Base-by-base conservation (phyloP, 345 rosid species). In the Nephelium lappaceum region DNA sequence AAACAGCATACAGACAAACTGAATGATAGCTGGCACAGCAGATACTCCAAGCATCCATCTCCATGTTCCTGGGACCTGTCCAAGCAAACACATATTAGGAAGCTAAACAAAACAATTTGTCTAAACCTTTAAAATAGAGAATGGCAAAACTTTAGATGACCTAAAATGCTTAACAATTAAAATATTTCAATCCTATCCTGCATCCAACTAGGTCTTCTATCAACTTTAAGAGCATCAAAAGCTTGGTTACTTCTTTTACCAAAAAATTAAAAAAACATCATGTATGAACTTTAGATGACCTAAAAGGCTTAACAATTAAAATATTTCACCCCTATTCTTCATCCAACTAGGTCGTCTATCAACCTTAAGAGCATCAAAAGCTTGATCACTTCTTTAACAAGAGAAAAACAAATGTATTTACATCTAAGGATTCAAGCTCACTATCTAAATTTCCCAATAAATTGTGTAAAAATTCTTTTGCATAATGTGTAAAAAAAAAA, bases 41-140 rank as follows among this genome's bases (percentile, higher is more conserved):
- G 99, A 89, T 75, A 94, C 92, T 31, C 99, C 99, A 77, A 96
- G 91, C 99, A 96, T 96, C 99, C 99, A 96, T 83, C 99, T 89
- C 99, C 99, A 96, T 14, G 99, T 96, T 82, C 99, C 98, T 3
- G 89, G 97, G 79, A 94, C 97, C 99, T 96, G 87, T 70, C 73
- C 79, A 79, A 41, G 75, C 51, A 55, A 60, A 63, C 57, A 72
- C 11, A 27, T 73, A 41, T 81, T 27, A 83, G 73, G 78, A 58
- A 61, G 18, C 61, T 27, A 61, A 16, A 23, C 27, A 31, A 57
- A 36, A 70, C 27, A 31, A 19, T n/a, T 8, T 10, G 21, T 3
- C 53, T 43, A 39, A 71, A 12, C 18, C 49, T 38, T 69, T 39
- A 49, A 74, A 69, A 39, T 43, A 23, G n/a, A 31, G 23, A 60